Conservation (phyloP, 768 basidiomycete genomes). For the Panaeolus papilionaceus region DNA sequence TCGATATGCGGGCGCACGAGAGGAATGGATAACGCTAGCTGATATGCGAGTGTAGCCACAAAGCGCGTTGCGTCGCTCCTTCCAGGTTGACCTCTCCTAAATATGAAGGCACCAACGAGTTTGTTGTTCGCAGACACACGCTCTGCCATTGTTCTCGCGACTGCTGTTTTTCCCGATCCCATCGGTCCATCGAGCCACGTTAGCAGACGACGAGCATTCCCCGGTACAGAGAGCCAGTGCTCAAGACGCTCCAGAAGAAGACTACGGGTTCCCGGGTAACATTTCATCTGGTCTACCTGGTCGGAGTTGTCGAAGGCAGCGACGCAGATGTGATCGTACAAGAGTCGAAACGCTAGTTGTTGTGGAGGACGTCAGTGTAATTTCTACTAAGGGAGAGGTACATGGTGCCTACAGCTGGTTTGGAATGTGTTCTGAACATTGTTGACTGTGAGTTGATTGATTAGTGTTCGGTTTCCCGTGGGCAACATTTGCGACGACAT, state of each 20-base stretch:
- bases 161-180: constrained; percentile 32
- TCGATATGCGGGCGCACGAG: too few species aligned
- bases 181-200: constrained; percentile 31
- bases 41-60: too few species aligned
- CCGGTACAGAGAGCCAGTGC: neutral
- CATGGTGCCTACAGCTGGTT: too few species aligned
- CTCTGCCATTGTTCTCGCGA: constrained; percentile 32
- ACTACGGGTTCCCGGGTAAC: constrained; percentile 13
- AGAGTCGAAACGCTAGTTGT: neutral
- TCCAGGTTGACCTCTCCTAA: constrained; percentile 34
- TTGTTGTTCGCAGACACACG: constrained; percentile 22
- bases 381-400: too few species aligned
- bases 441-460: too few species aligned
- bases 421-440: too few species aligned
- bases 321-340: neutral
- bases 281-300: neutral
- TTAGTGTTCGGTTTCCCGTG: too few species aligned
- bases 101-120: constrained; percentile 40
- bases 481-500: too few species aligned
- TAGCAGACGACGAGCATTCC: neutral
- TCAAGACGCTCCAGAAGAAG: constrained; percentile 7
- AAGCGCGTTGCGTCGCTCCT: constrained; percentile 23
- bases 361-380: too few species aligned
- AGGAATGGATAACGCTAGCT: too few species aligned
- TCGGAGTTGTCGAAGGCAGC: neutral